These are phyloP conservation scores for Magnolia sinica DNA, from an alignment of 164 flowering plant genomes.

Conservation along the genomic window DNA sequence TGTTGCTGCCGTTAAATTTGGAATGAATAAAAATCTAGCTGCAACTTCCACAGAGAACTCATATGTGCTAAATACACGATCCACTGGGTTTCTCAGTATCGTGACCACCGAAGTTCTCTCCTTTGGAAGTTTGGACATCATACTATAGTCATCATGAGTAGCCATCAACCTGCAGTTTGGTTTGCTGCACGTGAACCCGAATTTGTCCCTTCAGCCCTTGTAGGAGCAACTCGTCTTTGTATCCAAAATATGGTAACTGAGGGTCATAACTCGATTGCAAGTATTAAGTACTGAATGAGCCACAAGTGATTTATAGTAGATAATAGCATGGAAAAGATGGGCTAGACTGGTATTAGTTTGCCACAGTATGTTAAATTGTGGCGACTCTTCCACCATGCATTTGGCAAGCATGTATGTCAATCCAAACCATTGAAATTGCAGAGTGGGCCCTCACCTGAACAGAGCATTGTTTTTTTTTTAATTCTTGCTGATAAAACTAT, in stretches of 20 bases:
- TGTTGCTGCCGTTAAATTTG: conserved; percentile 75
- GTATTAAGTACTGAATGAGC: not conserved
- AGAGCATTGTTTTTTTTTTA: too few species aligned
- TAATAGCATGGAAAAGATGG: too few species aligned
- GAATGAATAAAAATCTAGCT: conserved; percentile 87
- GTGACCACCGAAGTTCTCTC: conserved; percentile 87
- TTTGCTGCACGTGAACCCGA: conserved; percentile 51
- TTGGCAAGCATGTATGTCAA: too few species aligned
- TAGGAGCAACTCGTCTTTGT: not conserved
- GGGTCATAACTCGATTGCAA: not conserved
- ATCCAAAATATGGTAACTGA: not conserved
- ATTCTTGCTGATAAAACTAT: too few species aligned
- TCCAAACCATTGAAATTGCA: too few species aligned
- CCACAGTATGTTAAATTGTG: too few species aligned
- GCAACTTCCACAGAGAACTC: conserved; percentile 96
- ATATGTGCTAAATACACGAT: conserved; percentile 93
- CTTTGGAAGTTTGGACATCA: conserved; percentile 79
- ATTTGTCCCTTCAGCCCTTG: conserved; percentile 8
- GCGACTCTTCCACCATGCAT: too few species aligned
- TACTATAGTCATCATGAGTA: conserved; percentile 96
- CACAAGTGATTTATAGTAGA: too few species aligned
- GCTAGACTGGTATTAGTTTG: too few species aligned
- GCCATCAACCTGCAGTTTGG: conserved; percentile 72
- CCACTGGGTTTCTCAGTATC: conserved; percentile 80
- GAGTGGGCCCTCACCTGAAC: too few species aligned